Conservation (phyloP, 192 early-diverging fungal genomes). For the Rhizophagus clarus region DNA sequence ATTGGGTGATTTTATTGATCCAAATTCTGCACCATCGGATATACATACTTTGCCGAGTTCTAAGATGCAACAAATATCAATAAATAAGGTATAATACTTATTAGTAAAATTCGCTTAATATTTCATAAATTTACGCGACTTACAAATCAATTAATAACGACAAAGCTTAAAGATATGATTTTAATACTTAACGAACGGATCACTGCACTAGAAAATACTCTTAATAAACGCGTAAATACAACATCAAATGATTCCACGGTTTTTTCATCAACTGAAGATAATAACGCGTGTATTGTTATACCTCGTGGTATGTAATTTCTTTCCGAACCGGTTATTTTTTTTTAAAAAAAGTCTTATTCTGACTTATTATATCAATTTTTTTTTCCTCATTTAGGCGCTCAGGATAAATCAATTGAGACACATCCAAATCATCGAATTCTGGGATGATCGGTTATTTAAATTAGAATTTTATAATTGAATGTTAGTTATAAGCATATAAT, state of each 20-base stretch:
- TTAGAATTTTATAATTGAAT: not conserved
- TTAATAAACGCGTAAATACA: not conserved
- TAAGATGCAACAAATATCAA: conserved; percentile 11
- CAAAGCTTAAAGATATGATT: conserved; percentile 16
- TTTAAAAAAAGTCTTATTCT: no score
- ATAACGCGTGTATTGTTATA: not conserved
- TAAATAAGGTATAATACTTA: conserved; percentile 19
- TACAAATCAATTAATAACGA: not conserved
- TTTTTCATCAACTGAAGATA: not conserved
- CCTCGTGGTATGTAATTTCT: not conserved
- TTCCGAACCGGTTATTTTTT: not conserved
- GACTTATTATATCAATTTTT: no score
- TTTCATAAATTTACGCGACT: not conserved
- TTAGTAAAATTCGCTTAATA: no score
- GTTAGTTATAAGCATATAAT: no score
- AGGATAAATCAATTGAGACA: not conserved
- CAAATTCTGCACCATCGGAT: not conserved
- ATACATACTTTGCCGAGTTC: conserved; percentile 19
- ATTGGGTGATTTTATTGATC: conserved; percentile 25
- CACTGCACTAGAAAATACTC: not conserved
- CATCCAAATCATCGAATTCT: not conserved
- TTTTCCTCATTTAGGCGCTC: not conserved
- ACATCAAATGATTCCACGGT: not conserved
- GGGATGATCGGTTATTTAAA: not conserved
- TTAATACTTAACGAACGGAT: not conserved